A percentile compares a stretch with the other conserved stretches of the same genome.
phyloP scores from a whole-genome alignment of 2,329 filamentous ascomycete genomes.

The Aspergillus carbonarius region DNA sequence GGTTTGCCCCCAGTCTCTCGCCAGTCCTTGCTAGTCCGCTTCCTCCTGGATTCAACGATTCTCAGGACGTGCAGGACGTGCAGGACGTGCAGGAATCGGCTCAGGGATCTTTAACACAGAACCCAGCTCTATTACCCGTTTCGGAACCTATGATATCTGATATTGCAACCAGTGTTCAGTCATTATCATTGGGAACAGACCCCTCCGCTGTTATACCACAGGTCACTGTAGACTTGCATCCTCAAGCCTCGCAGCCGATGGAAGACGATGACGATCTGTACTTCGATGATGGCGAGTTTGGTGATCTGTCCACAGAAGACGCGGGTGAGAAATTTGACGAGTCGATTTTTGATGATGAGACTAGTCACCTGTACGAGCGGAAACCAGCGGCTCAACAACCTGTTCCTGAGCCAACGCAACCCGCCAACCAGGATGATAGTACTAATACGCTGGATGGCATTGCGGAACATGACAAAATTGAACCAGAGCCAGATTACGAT shows the following conservation, averaged over 20 bases:
- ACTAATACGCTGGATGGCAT: constrained; percentile 3
- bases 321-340: constrained; percentile 45
- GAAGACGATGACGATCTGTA: constrained; percentile 43
- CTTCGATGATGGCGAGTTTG: constrained; percentile 50
- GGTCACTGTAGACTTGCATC: neutral
- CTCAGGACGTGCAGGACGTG: neutral
- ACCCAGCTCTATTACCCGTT: neutral
- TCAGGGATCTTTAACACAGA: neutral
- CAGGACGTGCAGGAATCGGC: neutral
- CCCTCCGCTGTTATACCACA: neutral
- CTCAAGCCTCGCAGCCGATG: constrained; percentile 11
- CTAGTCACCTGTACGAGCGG: constrained; percentile 43
- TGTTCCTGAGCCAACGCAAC: constrained; percentile 7
- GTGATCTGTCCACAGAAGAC: constrained; percentile 36
- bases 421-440: constrained; percentile 8
- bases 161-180: neutral
- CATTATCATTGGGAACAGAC: neutral
- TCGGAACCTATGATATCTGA: neutral
- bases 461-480: constrained; percentile 15
- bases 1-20: constrained; percentile 37
- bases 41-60: constrained; percentile 23
- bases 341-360: constrained; percentile 50
- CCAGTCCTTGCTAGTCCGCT: constrained; percentile 37
- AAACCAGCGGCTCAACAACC: constrained; percentile 26
- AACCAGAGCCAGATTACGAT: constrained; percentile 8